A percentile compares a stretch with the other conserved stretches of the same genome.
phyloP scores from a whole-genome alignment of 306 rosid species.

The Ziziphus jujuba region DNA sequence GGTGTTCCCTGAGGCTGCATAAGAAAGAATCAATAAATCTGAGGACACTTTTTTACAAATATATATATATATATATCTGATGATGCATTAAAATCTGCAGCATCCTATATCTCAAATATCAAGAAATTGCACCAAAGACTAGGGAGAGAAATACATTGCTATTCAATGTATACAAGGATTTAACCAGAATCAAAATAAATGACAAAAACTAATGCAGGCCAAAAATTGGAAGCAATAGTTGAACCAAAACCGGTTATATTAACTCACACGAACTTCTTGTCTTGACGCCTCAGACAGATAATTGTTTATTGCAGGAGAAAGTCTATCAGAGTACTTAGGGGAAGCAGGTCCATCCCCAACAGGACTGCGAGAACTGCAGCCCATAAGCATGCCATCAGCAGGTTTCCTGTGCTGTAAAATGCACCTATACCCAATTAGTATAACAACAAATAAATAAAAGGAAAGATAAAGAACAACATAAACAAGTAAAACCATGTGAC shows the following conservation, averaged over 20 bases:
- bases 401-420: constrained; percentile 94
- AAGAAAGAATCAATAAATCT: constrained; percentile 22
- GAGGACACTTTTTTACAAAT: too few relatives aligned
- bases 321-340: constrained; percentile 95
- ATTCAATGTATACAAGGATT: background rate
- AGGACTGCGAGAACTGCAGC: constrained; percentile 91
- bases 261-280: constrained; percentile 94
- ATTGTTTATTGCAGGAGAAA: constrained; percentile 93
- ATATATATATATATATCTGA: constrained; percentile 3
- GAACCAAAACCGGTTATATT: constrained; percentile 20
- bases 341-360: constrained; percentile 69
- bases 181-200: background rate
- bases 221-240: background rate
- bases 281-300: constrained; percentile 97
- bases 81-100: background rate
- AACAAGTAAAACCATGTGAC: background rate
- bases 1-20: constrained; percentile 98
- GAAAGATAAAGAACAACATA: background rate
- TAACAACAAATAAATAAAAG: background rate
- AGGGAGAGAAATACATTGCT: background rate
- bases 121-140: constrained; percentile 4
- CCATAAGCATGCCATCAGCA: constrained; percentile 87
- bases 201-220: constrained; percentile 9
- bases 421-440: constrained; percentile 2
- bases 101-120: background rate